Evolutionary conservation across 768 basidiomycete species (phyloP).

Genomic region (Trametes villosa): DNA sequence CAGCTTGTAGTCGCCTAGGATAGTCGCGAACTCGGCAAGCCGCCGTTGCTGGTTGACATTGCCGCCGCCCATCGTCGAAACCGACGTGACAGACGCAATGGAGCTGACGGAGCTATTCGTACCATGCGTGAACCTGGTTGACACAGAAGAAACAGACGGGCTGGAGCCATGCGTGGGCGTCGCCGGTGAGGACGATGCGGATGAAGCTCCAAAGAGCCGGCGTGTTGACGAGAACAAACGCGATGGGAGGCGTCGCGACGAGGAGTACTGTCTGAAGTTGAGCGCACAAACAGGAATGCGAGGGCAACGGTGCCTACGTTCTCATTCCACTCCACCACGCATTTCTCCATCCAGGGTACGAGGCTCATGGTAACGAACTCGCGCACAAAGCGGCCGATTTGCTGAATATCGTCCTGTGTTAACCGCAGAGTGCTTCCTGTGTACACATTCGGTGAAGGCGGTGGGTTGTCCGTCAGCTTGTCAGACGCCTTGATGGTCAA

Average conservation of each 20-base stretch:
- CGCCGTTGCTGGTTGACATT: slow-evolving; percentile 76
- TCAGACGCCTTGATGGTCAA: slow-evolving; percentile 8
- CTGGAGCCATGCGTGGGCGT: slow-evolving; percentile 44
- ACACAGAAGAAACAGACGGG: slow-evolving; percentile 42
- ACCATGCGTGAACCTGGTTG: slow-evolving; percentile 27
- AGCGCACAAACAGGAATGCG: neutral
- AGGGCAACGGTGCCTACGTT: slow-evolving; percentile 43
- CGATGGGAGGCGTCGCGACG: slow-evolving; percentile 77
- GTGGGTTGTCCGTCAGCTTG: neutral
- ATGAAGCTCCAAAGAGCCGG: slow-evolving; percentile 71
- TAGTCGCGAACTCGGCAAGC: slow-evolving; percentile 94
- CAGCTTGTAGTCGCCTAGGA: slow-evolving; percentile 87
- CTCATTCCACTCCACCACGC: slow-evolving; percentile 94
- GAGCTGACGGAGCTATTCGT: slow-evolving; percentile 40
- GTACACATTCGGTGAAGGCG: neutral
- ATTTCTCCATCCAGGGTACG: slow-evolving; percentile 96
- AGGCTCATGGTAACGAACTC: slow-evolving; percentile 91
- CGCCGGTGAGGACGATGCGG: slow-evolving; percentile 41
- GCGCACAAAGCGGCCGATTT: slow-evolving; percentile 76
- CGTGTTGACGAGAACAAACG: slow-evolving; percentile 87
- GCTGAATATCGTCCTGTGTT: slow-evolving; percentile 73
- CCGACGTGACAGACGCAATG: slow-evolving; percentile 31
- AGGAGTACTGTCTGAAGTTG: slow-evolving; percentile 56
- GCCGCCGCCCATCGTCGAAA: slow-evolving; percentile 28
- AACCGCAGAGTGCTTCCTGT: slow-evolving; percentile 49